phyloP scores from a whole-genome alignment of 495 filamentous ascomycete genomes.

The Achaetomiella virescens region DNA sequence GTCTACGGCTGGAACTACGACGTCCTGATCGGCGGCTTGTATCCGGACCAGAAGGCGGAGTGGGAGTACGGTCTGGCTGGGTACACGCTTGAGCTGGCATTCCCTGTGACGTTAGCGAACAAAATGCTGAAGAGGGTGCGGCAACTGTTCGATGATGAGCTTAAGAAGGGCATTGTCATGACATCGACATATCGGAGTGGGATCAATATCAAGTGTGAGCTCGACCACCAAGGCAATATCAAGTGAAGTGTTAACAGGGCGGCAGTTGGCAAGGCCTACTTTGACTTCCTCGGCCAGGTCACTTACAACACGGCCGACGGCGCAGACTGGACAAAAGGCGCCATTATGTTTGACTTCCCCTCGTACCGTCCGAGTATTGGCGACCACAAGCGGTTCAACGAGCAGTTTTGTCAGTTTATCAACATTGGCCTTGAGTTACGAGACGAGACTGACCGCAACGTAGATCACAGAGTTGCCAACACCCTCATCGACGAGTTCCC shows the following conservation, averaged over 20 bases:
- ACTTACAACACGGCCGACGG: slow-evolving; percentile 40
- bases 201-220: slow-evolving; percentile 46
- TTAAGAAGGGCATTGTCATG: slow-evolving; percentile 38
- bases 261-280: slow-evolving; percentile 38
- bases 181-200: slow-evolving; percentile 45
- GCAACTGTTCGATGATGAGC: slow-evolving; percentile 40
- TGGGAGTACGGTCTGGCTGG: slow-evolving; percentile 44
- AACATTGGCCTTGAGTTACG: not conserved
- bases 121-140: slow-evolving; percentile 42
- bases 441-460: not conserved
- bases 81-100: slow-evolving; percentile 44
- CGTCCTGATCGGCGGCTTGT: slow-evolving; percentile 45
- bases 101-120: slow-evolving; percentile 43
- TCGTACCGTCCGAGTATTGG: slow-evolving; percentile 39
- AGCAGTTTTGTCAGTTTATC: slow-evolving; percentile 39
- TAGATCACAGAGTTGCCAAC: slow-evolving; percentile 40
- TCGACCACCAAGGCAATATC: not conserved
- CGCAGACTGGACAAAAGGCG: slow-evolving; percentile 43
- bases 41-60: slow-evolving; percentile 42
- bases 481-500: slow-evolving; percentile 46
- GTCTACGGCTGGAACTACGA: slow-evolving; percentile 49
- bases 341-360: slow-evolving; percentile 50
- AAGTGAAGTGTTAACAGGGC: not conserved
- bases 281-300: slow-evolving; percentile 44
- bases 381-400: slow-evolving; percentile 43